Conservation (phyloP, 169 alveolate genomes). For the Eimeria nieschulzi region DNA sequence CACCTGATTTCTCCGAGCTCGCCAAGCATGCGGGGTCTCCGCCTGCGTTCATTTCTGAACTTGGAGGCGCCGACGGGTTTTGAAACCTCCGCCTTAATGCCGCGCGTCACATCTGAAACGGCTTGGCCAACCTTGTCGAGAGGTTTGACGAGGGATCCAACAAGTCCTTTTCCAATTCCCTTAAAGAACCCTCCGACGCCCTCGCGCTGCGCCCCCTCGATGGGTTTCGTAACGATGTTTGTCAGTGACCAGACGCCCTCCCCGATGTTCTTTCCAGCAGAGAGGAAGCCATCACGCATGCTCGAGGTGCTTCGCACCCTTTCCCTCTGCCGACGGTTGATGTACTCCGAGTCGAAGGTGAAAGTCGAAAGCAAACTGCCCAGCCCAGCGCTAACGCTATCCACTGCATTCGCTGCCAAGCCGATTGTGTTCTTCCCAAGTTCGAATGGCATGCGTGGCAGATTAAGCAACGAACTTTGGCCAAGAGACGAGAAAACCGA, state of each 20-base stretch:
- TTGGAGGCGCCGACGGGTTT: constrained; percentile 83
- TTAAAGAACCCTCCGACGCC: constrained; percentile 91
- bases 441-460: constrained; percentile 90
- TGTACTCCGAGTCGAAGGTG: constrained; percentile 91
- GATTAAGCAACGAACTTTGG: constrained; percentile 89
- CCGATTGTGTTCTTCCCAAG: constrained; percentile 89
- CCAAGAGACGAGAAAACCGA: constrained; percentile 89
- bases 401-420: constrained; percentile 91
- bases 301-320: constrained; percentile 79
- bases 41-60: constrained; percentile 80
- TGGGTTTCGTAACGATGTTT: constrained; percentile 91
- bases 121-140: constrained; percentile 93
- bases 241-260: constrained; percentile 91
- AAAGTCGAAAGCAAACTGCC: constrained; percentile 88
- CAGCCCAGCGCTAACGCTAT: constrained; percentile 87
- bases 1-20: constrained; percentile 83
- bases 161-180: constrained; percentile 93
- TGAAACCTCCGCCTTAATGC: constrained; percentile 89
- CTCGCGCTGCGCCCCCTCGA: constrained; percentile 92
- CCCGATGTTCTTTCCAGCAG: constrained; percentile 89
- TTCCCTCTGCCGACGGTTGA: constrained; percentile 88
- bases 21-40: constrained; percentile 92
- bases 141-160: constrained; percentile 92
- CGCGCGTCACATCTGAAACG: constrained; percentile 89
- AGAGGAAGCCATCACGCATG: constrained; percentile 88